Percentiles rank a stretch among this genome's conserved stretches.
Evolutionary conservation across 2,329 filamentous ascomycete genomes (phyloP).

Genomic region (Onygena corvina): DNA sequence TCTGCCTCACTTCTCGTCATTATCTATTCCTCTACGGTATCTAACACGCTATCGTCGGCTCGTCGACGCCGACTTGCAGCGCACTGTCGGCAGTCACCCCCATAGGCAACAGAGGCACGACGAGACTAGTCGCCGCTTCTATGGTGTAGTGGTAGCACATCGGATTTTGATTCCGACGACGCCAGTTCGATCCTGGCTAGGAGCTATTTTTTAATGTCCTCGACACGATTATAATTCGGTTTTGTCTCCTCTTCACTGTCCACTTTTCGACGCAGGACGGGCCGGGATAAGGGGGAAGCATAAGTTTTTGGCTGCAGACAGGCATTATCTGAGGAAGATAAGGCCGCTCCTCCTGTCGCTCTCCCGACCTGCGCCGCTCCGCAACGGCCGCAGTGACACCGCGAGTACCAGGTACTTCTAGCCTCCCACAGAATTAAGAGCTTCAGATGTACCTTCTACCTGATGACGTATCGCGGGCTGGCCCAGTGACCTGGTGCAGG

Average conservation of each 20-base stretch:
- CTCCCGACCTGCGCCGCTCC: too few species aligned
- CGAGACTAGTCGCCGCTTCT: slow-evolving; percentile 2
- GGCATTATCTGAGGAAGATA: not conserved
- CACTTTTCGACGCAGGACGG: too few species aligned
- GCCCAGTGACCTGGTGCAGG: too few species aligned
- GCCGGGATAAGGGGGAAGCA: too few species aligned
- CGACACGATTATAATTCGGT: not conserved
- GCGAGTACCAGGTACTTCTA: not conserved
- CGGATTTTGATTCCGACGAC: slow-evolving; percentile 6
- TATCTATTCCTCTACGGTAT: too few species aligned
- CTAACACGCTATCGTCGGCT: not conserved
- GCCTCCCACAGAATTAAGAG: not conserved
- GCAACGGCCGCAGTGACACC: too few species aligned
- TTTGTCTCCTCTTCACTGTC: not conserved
- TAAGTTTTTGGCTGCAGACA: too few species aligned
- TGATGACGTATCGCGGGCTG: not conserved
- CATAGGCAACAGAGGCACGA: too few species aligned
- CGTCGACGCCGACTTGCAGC: not conserved
- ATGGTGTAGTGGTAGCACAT: slow-evolving; percentile 6
- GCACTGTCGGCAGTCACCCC: not conserved
- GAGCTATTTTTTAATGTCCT: not conserved
- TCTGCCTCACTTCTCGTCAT: too few species aligned
- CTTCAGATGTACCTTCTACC: not conserved
- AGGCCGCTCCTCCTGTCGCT: too few species aligned
- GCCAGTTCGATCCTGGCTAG: slow-evolving; percentile 5